phyloP scores from a whole-genome alignment of 495 filamentous ascomycete species.

The Annulohypoxylon maeteangense region DNA sequence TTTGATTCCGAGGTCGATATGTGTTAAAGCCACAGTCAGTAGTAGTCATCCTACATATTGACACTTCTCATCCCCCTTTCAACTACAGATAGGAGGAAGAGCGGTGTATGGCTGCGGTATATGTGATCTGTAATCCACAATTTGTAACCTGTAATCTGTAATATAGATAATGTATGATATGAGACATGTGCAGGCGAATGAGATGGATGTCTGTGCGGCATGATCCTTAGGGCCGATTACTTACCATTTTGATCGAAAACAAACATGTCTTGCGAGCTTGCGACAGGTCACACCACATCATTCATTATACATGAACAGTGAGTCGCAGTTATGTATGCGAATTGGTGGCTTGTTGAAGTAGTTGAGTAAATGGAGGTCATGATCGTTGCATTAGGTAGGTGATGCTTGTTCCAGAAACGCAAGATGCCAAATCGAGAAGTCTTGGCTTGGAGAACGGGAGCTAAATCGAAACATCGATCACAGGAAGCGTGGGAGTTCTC shows the following conservation, averaged over 20 bases:
- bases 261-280: background rate
- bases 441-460: background rate
- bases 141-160: background rate
- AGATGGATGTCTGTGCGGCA: background rate
- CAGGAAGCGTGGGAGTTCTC: background rate
- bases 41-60: too few relatives aligned
- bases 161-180: background rate
- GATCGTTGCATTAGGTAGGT: too few relatives aligned
- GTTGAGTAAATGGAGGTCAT: background rate
- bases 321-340: background rate
- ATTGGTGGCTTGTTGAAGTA: background rate
- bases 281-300: background rate
- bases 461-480: background rate
- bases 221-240: background rate
- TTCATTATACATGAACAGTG: background rate
- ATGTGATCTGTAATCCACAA: background rate
- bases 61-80: background rate
- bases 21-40: too few relatives aligned
- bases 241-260: background rate
- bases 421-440: background rate
- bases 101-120: background rate
- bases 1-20: too few relatives aligned
- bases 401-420: background rate
- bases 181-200: background rate
- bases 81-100: background rate